Evolutionary conservation across 106 monocot genomes (phyloP), one percentile per base, ranked within the genome.

Genomic region (Xerophyta viscosa): DNA sequence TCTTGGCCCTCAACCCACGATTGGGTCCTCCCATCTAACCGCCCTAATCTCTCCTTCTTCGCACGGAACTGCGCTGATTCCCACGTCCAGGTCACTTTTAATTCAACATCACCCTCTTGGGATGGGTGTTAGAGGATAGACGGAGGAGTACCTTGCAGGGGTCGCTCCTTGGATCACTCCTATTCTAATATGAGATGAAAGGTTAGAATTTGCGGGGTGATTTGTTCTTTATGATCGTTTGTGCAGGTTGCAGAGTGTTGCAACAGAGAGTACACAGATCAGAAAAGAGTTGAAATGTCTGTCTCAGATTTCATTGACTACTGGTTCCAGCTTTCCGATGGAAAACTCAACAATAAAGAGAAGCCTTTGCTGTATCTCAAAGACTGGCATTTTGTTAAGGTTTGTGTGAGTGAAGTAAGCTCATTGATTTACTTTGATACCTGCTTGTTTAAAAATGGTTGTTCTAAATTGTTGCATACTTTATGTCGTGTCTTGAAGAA

Each of bases 321-420:
- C 31, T 98, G 96, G 89, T 51, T 61, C 43, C 41, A 26, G 31
- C 29, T 58, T 66, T 50, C 62, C 31, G 18, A 41, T 12, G 17
- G 3, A 63, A 10, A 6, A 17, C 14, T 14, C 52, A 61, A 0
- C 24, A 20, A 62, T 3, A 22, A 46, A 28, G 48, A 45, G 48
- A 36, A 62, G 1, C 43, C 76, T 24, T 74, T 82, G 68, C 52
- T 79, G 3, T 98, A 98, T 60, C 85, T 98, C 21, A 98, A 98
- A 65, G 96, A 98, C 37, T 98, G 96, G 89, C 96, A 98, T 62
- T 98, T 98, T 79, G 76, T 77, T 10, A 89, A 89, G 86, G 96
- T 98, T 27, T 53, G 27, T 50, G 41, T 8, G 47, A 29, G 24
- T 18, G 27, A 24, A 17, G 15, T 3, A 17, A 4, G 3, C 4